Percentiles rank a stretch among this genome's conserved stretches.
Conservation (phyloP, 441 rosid species). For the Pelargonium cotyledonis region DNA sequence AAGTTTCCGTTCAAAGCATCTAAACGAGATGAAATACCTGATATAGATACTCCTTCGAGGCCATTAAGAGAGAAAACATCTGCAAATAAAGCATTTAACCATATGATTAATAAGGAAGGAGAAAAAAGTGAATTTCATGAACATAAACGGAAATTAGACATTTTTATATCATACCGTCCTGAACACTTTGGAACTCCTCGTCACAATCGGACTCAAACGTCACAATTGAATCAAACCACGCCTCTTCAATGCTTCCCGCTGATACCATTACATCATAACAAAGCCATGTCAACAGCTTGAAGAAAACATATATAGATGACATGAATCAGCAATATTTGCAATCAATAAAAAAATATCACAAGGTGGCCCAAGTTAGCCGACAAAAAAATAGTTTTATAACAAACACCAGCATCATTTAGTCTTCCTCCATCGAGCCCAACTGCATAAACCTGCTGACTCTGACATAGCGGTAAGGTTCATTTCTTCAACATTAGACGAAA, state of each 20-base stretch:
- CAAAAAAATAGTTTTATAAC: background rate
- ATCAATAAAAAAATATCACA: background rate
- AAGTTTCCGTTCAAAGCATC: conserved; percentile 35
- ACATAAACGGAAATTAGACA: conserved; percentile 6
- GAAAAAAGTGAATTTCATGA: conserved; percentile 4
- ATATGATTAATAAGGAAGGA: conserved; percentile 15
- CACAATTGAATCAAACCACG: conserved; percentile 63
- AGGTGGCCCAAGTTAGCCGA: background rate
- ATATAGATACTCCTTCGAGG: conserved; percentile 41
- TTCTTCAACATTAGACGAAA: no score
- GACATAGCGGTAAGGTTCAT: no score
- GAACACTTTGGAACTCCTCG: conserved; percentile 33
- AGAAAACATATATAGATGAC: background rate
- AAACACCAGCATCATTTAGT: background rate
- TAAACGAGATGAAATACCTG: conserved; percentile 35
- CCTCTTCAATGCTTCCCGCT: conserved; percentile 59
- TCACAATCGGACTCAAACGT: conserved; percentile 31
- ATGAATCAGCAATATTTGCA: background rate
- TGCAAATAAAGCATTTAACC: conserved; percentile 26
- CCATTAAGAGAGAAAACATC: conserved; percentile 56
- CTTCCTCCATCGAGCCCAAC: no score
- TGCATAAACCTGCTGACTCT: no score
- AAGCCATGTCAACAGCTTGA: conserved; percentile 10
- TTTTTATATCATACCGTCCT: conserved; percentile 50
- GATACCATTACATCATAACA: conserved; percentile 16